Percentiles rank a stretch among this genome's conserved stretches.
These are phyloP conservation scores for Curvularia sp. DNA, from an alignment of 2,329 filamentous ascomycete species.

Conservation along the genomic window DNA sequence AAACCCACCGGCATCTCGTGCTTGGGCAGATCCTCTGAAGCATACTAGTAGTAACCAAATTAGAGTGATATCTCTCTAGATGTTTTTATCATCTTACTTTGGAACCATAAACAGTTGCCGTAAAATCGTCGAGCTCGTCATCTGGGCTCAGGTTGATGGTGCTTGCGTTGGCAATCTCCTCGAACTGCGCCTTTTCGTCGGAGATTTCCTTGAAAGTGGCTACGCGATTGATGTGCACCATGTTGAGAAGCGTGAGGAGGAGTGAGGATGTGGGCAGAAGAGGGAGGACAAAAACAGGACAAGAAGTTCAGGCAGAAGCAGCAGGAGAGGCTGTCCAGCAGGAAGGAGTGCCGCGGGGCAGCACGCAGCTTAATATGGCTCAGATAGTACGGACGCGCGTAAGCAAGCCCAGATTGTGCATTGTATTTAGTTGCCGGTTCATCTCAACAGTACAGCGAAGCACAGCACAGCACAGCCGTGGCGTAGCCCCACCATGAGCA, in stretches of 20 bases:
- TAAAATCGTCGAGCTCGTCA: constrained; percentile 62
- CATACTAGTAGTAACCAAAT: constrained; percentile 59
- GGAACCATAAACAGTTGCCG: constrained; percentile 86
- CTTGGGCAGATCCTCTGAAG: constrained; percentile 78
- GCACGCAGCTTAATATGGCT: constrained; percentile 21
- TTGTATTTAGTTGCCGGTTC: background rate
- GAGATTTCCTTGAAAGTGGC: constrained; percentile 51
- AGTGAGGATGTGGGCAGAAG: background rate
- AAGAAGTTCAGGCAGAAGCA: background rate
- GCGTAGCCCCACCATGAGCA: constrained; percentile 23
- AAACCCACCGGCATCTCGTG: constrained; percentile 80
- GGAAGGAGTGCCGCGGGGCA: background rate
- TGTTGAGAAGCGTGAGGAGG: constrained; percentile 32
- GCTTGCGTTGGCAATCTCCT: constrained; percentile 23
- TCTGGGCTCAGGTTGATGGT: constrained; percentile 37
- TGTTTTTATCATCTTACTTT: constrained; percentile 39
- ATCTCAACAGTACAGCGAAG: constrained; percentile 10
- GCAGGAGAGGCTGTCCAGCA: too few relatives aligned
- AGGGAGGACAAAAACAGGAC: background rate
- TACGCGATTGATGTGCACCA: constrained; percentile 59
- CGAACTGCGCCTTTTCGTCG: constrained; percentile 31
- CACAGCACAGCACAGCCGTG: background rate
- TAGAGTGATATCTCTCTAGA: too few relatives aligned
- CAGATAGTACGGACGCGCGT: constrained; percentile 5
- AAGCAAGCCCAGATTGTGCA: background rate